Evolutionary conservation across 2,329 filamentous ascomycete genomes (phyloP), one percentile per base, ranked within the genome.

Genomic region (Leptosphaerulina australis): DNA sequence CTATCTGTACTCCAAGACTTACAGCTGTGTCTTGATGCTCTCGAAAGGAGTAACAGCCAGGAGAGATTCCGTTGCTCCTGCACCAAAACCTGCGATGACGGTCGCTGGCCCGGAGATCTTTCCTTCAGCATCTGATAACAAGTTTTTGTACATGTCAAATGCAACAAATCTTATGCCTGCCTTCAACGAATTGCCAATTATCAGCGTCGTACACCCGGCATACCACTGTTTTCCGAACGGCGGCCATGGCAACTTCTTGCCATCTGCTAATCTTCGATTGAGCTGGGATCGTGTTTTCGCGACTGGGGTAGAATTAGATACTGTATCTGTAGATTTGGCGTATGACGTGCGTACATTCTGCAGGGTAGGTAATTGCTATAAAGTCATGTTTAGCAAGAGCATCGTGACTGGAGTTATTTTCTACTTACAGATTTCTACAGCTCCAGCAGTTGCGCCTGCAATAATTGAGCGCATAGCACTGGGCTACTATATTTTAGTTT

Each of bases 101-200:
- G 93, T 97, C 59, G 88, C 83, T 11, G 93, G 92, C 0, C 94
- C 93, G 3, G 89, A 91, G 31, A 97, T 88, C 60, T 93, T 92
- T 62, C 94, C 94, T 59, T 94, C 81, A 38, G 85, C 84, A 73
- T 96, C 92, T 67, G 86, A 84, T 5, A 99, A 83, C 24, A 96
- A 69, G 21, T 80, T 79, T 77, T 95, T 97, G 79, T 96, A 97
- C 68, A 91, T 88, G 75, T 99, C 94, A 71, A 97, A 99, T 0
- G 94, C 91, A 48, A 97, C 90, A 68, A 99, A 99, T 60, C 88
- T 86, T 90, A 97, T 95, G 52, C 91, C 94, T 28, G 94, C 94
- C 79, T 99, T 99, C 71, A 94, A 82, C 44, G 91, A 95, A 77
- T 99, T 99, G 54, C 94, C 94, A 62, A 97, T 91, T 52, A 99